Evolutionary conservation across 202 grass and related monocot species (phyloP).

Genomic region (Schoenoplectus triqueter): DNA sequence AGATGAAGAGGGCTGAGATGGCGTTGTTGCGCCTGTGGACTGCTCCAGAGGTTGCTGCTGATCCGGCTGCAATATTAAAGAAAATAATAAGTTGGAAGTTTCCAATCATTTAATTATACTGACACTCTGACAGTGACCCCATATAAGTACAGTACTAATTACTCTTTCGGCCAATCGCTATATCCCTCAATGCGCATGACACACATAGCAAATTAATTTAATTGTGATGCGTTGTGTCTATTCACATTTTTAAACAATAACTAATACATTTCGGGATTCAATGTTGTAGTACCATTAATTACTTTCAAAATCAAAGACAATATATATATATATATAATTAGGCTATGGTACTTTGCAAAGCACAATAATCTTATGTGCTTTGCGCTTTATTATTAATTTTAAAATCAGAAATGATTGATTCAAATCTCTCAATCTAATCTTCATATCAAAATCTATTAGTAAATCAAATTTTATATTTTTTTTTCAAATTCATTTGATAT

Average conservation of each 20-base stretch:
- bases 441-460: too few relatives aligned
- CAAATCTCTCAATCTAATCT: too few relatives aligned
- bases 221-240: too few relatives aligned
- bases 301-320: background rate
- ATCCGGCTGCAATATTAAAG: constrained; percentile 23
- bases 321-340: background rate
- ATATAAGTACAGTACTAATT: background rate
- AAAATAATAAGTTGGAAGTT: background rate
- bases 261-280: background rate
- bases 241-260: background rate
- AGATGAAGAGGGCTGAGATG: background rate
- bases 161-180: background rate
- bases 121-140: background rate
- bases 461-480: too few relatives aligned
- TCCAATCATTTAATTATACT: background rate
- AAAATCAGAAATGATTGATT: too few relatives aligned
- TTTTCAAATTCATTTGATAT: too few relatives aligned
- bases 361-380: too few relatives aligned
- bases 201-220: too few relatives aligned
- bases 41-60: background rate
- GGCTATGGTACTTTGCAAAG: too few relatives aligned
- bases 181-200: background rate
- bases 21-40: background rate
- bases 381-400: too few relatives aligned
- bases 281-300: background rate